phyloP scores from a whole-genome alignment of 345 rosid genomes.

The Sisymbrium altissimum region DNA sequence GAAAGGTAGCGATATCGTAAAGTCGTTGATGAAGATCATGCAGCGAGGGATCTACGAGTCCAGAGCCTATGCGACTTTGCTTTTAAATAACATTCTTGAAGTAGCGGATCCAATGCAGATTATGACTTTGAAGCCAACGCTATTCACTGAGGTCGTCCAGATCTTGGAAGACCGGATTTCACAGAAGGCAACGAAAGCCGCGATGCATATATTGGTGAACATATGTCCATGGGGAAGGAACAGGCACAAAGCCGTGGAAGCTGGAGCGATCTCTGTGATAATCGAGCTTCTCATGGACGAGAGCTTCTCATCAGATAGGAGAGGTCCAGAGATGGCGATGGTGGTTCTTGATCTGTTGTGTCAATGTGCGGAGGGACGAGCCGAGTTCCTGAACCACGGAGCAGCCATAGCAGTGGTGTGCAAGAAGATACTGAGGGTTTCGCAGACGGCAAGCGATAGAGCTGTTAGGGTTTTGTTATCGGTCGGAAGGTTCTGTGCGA shows the following conservation, averaged over 20 bases:
- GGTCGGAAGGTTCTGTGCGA: slow-evolving; percentile 57
- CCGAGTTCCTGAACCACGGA: slow-evolving; percentile 56
- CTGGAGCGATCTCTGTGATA: slow-evolving; percentile 48
- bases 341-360: slow-evolving; percentile 55
- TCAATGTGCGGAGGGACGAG: slow-evolving; percentile 75
- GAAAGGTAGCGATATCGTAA: slow-evolving; percentile 43
- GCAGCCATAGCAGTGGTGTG: slow-evolving; percentile 72
- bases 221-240: slow-evolving; percentile 69
- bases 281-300: slow-evolving; percentile 69
- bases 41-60: slow-evolving; percentile 43
- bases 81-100: slow-evolving; percentile 42
- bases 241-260: slow-evolving; percentile 59
- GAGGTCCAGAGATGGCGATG: slow-evolving; percentile 48
- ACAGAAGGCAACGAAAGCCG: slow-evolving; percentile 55
- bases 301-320: slow-evolving; percentile 39
- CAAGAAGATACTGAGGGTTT: slow-evolving; percentile 73
- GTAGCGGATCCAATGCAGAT: slow-evolving; percentile 58
- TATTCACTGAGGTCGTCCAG: slow-evolving; percentile 49
- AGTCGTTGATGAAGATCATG: slow-evolving; percentile 53
- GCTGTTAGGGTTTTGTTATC: slow-evolving; percentile 61
- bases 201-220: slow-evolving; percentile 45
- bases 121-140: slow-evolving; percentile 34
- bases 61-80: slow-evolving; percentile 38
- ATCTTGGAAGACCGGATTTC: slow-evolving; percentile 55
- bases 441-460: slow-evolving; percentile 55